Base-by-base conservation (phyloP, 257 asterid genomes). In the Plantago elongata region DNA sequence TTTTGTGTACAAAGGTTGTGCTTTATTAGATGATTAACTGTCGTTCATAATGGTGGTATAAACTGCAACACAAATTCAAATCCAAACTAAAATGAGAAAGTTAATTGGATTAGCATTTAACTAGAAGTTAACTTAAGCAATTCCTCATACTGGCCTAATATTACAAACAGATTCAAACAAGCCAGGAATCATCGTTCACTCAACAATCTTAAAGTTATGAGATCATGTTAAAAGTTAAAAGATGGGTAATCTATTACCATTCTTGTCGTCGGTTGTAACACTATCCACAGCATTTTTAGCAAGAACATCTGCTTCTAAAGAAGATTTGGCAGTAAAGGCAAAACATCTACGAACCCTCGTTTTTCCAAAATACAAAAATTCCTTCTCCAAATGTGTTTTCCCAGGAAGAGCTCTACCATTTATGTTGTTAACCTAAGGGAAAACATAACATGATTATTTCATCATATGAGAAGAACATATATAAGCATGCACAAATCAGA, bases 261-360 rank as follows among this genome's bases (percentile, higher is more conserved):
- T 62, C 46, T 64, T 63, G 52, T 65, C 69, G 60, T 74, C 73
- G 63, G 59, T 72, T 2, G 72, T 68, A 40, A 77, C 79, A 38
- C 51, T 68, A 27, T 69, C 73, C 40, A 45, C 75, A 50, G 86
- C 81, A 74, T 64, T 87, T 72, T 81, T 81, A 17, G 75, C 74
- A 42, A 80, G 69, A 54, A 77, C 46, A 40, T 77, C 84, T 4
- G 78, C 82, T 74, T 79, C 82, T 61, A 64, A 3, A 30, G 96
- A 78, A 61, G 87, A 54, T 72, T 80, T 82, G 63, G 73, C 71
- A 72, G 68, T 78, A 56, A 74, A 67, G 50, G 62, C 65, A 14
- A 65, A 40, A 73, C 40, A 69, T 47, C 8, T 68, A 29, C 15
- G 70, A 60, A 69, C 55, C 49, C 47, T 66, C 40, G 42, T 52